Evolutionary conservation across 108 stramenopile genomes (phyloP).

Genomic region (Nitzschia palea): DNA sequence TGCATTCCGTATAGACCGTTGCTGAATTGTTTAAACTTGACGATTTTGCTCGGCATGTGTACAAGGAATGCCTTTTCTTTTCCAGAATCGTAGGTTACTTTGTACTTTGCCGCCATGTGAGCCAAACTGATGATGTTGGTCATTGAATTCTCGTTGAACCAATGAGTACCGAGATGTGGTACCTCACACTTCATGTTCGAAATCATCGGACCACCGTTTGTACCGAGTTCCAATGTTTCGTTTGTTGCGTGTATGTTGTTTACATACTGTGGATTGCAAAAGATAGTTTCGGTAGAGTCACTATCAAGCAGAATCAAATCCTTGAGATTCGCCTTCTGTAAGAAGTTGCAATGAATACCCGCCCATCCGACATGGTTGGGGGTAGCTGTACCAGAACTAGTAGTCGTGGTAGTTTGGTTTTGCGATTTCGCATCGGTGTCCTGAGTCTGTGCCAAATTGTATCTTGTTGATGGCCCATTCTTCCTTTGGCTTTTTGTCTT

Average conservation of each 20-base stretch:
- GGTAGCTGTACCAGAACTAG: background rate
- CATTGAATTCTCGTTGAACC: slow-evolving; percentile 36
- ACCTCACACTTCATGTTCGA: background rate
- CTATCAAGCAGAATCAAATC: slow-evolving; percentile 37
- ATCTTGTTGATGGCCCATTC: slow-evolving; percentile 19
- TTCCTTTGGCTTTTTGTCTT: slow-evolving; percentile 10
- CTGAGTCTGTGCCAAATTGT: background rate
- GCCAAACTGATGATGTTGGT: slow-evolving; percentile 42
- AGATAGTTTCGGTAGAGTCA: slow-evolving; percentile 33
- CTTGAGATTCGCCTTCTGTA: background rate
- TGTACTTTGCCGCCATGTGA: slow-evolving; percentile 2
- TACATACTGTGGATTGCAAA: slow-evolving; percentile 26
- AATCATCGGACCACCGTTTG: background rate
- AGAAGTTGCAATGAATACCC: background rate
- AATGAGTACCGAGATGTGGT: slow-evolving; percentile 17
- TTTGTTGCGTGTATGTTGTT: slow-evolving; percentile 1
- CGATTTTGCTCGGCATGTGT: background rate
- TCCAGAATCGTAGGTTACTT: slow-evolving; percentile 19
- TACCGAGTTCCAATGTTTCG: background rate
- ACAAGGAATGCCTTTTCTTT: slow-evolving; percentile 17
- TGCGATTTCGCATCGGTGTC: background rate
- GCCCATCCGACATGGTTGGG: background rate
- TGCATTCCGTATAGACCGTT: slow-evolving; percentile 4
- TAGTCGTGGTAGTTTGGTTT: no score
- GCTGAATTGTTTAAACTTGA: background rate